Evolutionary conservation across 1,284 basidiomycete genomes (phyloP), one percentile per base, ranked within the genome.

Genomic region (Nidula niveotomentosa): DNA sequence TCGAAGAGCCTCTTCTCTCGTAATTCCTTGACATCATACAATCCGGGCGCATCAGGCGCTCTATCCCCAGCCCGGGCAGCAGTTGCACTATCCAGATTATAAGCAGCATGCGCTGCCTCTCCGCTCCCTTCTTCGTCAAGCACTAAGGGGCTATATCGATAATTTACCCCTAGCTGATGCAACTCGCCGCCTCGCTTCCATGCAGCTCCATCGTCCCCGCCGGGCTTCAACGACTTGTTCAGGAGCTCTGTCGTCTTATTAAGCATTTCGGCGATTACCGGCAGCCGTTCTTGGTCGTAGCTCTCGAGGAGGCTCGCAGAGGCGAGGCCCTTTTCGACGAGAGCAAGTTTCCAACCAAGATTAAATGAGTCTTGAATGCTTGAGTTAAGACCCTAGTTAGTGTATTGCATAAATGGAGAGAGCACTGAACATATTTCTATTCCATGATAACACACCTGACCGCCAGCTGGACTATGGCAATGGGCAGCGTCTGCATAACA

Each of bases 321-420:
- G 0, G 67, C 56, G 7, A 41, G 37, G 2, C 65, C 65, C 35
- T 73, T 72, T 35, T 68, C 52, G 33, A 74, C 74, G 7, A 76
- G 59, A 5, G 72, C 65, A 23, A 78, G 52, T 49, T 79, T 78
- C 77, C 76, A 79, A 43, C 6, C 33, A 8, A 47, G 36, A 13
- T 15, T 10, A 8, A 18, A 18, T 2, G 73, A 61, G 57, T 79
- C 76, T 55, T 76, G 75, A 8, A 76, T 61, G 18, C 68, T 58
- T 0, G 70, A 63, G 49, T 78, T 79, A 36, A 77, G 58, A 10
- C 76, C 78, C 54, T 48, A 2, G 6, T 43, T n/a, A 9, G 39
- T 43, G 6, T 13, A 43, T n/a, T 43, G 30, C 30, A 30, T 30
- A 30, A 30, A 30, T 30, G 30, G 30, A 4, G 30, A 30, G 30